Evolutionary conservation across 306 rosid genomes (phyloP).

Genomic region (Acacia melanoxylon): DNA sequence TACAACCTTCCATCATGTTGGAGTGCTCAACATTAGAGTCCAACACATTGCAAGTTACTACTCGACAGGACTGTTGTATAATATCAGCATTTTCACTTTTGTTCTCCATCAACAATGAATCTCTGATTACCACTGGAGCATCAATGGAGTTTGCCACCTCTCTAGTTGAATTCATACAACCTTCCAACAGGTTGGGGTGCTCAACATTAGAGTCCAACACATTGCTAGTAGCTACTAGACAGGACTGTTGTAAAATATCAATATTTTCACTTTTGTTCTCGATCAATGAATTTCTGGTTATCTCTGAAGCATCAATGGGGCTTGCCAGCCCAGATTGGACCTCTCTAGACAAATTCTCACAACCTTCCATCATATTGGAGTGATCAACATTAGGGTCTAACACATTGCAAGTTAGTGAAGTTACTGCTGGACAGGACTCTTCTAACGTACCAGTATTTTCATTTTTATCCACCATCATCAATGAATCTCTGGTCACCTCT

Average conservation of each 20-base stretch:
- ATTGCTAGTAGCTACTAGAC: conserved; percentile 35
- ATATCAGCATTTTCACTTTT: conserved; percentile 42
- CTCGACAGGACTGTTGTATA: conserved; percentile 41
- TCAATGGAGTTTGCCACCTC: conserved; percentile 25
- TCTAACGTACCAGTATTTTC: conserved; percentile 35
- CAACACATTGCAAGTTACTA: conserved; percentile 29
- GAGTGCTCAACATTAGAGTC: conserved; percentile 37
- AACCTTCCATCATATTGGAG: conserved; percentile 26
- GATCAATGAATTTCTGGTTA: conserved; percentile 33
- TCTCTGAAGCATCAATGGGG: conserved; percentile 34
- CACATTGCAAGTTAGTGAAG: conserved; percentile 27
- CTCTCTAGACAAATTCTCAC: conserved; percentile 26
- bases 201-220: conserved; percentile 11
- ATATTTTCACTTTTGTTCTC: conserved; percentile 39
- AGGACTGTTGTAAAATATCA: conserved; percentile 40
- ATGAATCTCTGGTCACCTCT: conserved; percentile 34
- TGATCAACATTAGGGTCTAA: conserved; percentile 40
- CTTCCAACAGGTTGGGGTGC: background rate
- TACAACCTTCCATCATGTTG: conserved; percentile 25
- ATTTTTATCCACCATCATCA: conserved; percentile 39
- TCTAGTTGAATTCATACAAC: background rate
- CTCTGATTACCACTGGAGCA: conserved; percentile 32
- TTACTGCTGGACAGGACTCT: conserved; percentile 42
- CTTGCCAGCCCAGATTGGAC: conserved; percentile 30
- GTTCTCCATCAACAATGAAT: conserved; percentile 37